These are phyloP conservation scores for Coccomyxa subellipsoidea DNA, from an alignment of 163 green algal genomes.

Conservation along the genomic window DNA sequence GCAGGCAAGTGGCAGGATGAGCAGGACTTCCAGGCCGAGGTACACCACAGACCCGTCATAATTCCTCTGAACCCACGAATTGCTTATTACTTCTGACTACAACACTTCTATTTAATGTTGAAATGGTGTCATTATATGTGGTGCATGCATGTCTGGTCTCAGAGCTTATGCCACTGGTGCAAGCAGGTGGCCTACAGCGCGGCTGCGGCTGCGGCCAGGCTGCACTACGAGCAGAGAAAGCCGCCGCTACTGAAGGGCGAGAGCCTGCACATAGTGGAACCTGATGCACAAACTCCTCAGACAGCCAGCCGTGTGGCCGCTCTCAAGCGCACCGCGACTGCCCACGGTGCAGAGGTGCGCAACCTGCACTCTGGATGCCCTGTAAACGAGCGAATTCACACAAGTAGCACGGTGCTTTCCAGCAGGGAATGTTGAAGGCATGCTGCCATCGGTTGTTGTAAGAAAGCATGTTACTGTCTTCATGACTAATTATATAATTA, in stretches of 20 bases:
- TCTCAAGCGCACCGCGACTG: background rate
- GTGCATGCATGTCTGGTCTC: no score
- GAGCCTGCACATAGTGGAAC: background rate
- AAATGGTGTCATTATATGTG: no score
- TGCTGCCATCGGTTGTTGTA: no score
- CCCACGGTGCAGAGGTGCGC: background rate
- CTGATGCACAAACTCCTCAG: background rate
- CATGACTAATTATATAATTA: no score
- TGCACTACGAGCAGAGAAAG: background rate
- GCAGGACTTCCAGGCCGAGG: background rate
- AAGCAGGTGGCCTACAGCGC: background rate
- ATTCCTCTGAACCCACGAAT: no score
- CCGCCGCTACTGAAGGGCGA: background rate
- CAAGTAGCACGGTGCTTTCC: background rate
- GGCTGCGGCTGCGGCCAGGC: background rate
- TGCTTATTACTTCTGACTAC: no score
- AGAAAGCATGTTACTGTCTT: no score
- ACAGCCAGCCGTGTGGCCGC: background rate
- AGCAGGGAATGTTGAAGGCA: no score
- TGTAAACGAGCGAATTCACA: background rate
- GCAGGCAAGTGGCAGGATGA: background rate
- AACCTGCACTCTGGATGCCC: background rate
- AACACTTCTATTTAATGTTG: no score
- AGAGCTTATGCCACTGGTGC: no score
- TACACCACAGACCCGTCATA: background rate